Conservation (phyloP, 2,329 filamentous ascomycete species). For the Cryphonectria nitschkei region DNA sequence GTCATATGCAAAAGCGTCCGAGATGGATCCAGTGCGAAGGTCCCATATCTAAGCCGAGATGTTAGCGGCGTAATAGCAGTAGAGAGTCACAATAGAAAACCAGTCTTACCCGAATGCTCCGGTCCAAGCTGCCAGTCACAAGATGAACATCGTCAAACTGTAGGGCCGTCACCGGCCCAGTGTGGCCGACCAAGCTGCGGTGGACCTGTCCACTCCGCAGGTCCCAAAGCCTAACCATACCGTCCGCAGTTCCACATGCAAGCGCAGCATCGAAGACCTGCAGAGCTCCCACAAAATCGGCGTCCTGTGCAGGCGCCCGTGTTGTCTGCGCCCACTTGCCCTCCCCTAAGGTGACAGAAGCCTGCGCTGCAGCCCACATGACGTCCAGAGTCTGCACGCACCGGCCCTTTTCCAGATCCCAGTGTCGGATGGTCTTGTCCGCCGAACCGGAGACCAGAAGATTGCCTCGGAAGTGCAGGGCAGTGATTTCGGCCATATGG, state of each 20-base stretch:
- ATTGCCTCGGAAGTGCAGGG: slow-evolving; percentile 86
- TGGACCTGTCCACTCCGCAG: slow-evolving; percentile 96
- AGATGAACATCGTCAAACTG: slow-evolving; percentile 97
- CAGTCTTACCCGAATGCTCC: slow-evolving; percentile 84
- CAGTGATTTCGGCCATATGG: slow-evolving; percentile 93
- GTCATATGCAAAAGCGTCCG: slow-evolving; percentile 95
- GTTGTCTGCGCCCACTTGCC: slow-evolving; percentile 74
- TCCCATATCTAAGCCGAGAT: slow-evolving; percentile 83
- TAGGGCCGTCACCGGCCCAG: slow-evolving; percentile 87
- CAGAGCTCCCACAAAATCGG: slow-evolving; percentile 91
- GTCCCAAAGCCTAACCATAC: slow-evolving; percentile 97
- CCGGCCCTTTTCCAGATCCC: slow-evolving; percentile 96
- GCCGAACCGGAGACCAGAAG: slow-evolving; percentile 93
- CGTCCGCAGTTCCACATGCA: slow-evolving; percentile 94
- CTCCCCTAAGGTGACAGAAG: slow-evolving; percentile 69
- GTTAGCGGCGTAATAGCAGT: background rate
- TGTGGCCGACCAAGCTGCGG: slow-evolving; percentile 92
- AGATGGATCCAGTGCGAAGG: slow-evolving; percentile 91
- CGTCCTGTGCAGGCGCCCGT: slow-evolving; percentile 66
- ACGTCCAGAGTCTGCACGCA: slow-evolving; percentile 98
- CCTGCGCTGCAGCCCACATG: slow-evolving; percentile 95
- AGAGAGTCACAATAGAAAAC: background rate
- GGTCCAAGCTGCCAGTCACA: slow-evolving; percentile 88
- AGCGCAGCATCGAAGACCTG: slow-evolving; percentile 96
- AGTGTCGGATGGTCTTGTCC: slow-evolving; percentile 96